These are phyloP conservation scores for Gracilaria caudata DNA, from an alignment of 23 red algal genomes.

Conservation along the genomic window DNA sequence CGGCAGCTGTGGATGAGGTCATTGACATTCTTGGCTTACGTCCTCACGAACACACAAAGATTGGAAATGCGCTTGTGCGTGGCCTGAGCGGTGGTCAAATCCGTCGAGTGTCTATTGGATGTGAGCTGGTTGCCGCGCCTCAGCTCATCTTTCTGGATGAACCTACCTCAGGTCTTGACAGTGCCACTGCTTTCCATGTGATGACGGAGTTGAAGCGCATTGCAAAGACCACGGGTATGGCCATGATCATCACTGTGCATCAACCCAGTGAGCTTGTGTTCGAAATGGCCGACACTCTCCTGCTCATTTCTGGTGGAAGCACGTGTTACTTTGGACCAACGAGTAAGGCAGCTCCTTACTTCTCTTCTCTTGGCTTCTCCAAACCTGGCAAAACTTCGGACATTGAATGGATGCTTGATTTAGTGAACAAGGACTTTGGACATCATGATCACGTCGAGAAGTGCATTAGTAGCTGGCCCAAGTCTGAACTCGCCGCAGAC, in stretches of 20 bases:
- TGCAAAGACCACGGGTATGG: slow-evolving; percentile 68
- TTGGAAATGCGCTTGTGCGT: slow-evolving; percentile 86
- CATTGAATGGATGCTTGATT: slow-evolving; percentile 80
- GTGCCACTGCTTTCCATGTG: slow-evolving; percentile 76
- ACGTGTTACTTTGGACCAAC: slow-evolving; percentile 88
- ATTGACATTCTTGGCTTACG: slow-evolving; percentile 74
- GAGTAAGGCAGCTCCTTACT: slow-evolving; percentile 44
- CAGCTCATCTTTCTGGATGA: slow-evolving; percentile 88
- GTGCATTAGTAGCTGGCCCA: slow-evolving; percentile 56
- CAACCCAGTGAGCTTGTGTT: slow-evolving; percentile 82
- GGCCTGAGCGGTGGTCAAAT: slow-evolving; percentile 89
- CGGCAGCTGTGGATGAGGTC: slow-evolving; percentile 68
- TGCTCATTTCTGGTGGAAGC: slow-evolving; percentile 72
- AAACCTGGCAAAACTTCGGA: slow-evolving; percentile 39
- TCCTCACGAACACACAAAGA: slow-evolving; percentile 57
- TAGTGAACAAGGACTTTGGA: slow-evolving; percentile 87
- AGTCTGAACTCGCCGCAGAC: slow-evolving; percentile 18
- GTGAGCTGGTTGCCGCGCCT: slow-evolving; percentile 76
- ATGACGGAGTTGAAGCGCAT: slow-evolving; percentile 70
- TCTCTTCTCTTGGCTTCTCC: slow-evolving; percentile 66
- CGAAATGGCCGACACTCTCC: slow-evolving; percentile 82
- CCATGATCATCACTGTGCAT: slow-evolving; percentile 85
- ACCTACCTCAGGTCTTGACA: slow-evolving; percentile 89
- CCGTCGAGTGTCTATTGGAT: slow-evolving; percentile 83
- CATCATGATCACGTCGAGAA: slow-evolving; percentile 36